A percentile compares a stretch with the other conserved stretches of the same genome.
phyloP scores from a whole-genome alignment of 164 flowering plant genomes.

The Sedum album region DNA sequence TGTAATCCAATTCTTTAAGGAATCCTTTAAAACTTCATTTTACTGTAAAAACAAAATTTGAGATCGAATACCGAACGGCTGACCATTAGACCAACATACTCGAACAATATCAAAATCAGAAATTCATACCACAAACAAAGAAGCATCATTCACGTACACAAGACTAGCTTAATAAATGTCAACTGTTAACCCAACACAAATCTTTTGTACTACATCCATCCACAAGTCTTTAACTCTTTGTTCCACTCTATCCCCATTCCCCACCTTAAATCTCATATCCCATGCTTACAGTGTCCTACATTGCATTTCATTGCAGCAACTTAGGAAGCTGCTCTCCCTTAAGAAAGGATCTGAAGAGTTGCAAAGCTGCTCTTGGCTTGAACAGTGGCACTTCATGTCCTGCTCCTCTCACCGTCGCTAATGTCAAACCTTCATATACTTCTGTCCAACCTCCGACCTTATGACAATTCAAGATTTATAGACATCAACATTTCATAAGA shows the following conservation, averaged over 20 bases:
- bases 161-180: background rate
- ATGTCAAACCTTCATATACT: conserved; percentile 74
- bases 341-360: conserved; percentile 58
- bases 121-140: background rate
- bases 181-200: background rate
- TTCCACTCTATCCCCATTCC: background rate
- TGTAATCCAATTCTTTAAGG: too few relatives aligned
- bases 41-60: too few relatives aligned
- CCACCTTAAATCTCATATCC: background rate
- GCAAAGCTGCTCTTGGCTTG: conserved; percentile 75
- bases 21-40: too few relatives aligned
- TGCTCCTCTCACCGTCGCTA: conserved; percentile 89
- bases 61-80: too few relatives aligned
- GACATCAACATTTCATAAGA: background rate
- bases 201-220: background rate
- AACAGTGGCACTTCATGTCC: conserved; percentile 87
- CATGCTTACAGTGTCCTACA: background rate
- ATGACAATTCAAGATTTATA: too few relatives aligned
- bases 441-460: conserved; percentile 97
- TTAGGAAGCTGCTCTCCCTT: conserved; percentile 56
- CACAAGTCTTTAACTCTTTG: background rate
- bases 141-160: background rate
- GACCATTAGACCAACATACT: too few relatives aligned
- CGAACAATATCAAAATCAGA: too few relatives aligned
- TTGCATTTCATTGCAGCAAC: conserved; percentile 12